A percentile compares a stretch with the other conserved stretches of the same genome.
Evolutionary conservation across 164 flowering plant genomes (phyloP).

Genomic region (Chloranthus sessilifolius): DNA sequence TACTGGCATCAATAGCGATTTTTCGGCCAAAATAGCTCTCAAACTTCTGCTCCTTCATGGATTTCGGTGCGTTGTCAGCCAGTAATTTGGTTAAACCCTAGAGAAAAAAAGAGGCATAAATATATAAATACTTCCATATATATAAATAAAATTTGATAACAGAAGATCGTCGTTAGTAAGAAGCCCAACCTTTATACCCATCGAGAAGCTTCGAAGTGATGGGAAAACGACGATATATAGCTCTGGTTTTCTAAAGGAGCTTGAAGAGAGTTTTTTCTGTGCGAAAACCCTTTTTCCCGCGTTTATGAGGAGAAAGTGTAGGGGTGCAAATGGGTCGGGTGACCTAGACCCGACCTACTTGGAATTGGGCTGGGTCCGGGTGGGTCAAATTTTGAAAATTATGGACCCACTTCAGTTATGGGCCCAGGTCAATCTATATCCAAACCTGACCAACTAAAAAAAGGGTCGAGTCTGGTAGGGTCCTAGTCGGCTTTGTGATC

Average conservation of each 20-base stretch:
- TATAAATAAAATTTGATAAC: neutral
- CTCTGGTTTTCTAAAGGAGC: neutral
- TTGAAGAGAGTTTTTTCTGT: neutral
- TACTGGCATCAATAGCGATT: slow-evolving; percentile 94
- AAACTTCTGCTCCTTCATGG: slow-evolving; percentile 90
- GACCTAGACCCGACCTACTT: too few species aligned
- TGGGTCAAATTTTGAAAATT: too few species aligned
- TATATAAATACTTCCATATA: too few species aligned
- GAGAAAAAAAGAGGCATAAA: neutral
- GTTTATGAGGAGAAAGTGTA: too few species aligned
- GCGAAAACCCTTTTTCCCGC: neutral
- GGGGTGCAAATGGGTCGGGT: too few species aligned
- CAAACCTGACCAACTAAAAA: too few species aligned
- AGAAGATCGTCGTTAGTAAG: neutral
- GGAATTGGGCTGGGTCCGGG: too few species aligned
- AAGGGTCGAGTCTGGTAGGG: too few species aligned
- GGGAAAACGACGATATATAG: too few species aligned
- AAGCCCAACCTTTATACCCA: slow-evolving; percentile 23
- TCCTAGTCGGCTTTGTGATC: too few species aligned
- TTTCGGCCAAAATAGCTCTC: slow-evolving; percentile 89
- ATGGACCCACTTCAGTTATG: too few species aligned
- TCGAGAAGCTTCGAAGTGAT: slow-evolving; percentile 1
- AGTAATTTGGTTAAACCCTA: slow-evolving; percentile 98
- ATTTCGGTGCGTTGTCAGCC: slow-evolving; percentile 87
- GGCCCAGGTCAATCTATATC: too few species aligned